Conservation (phyloP, 305 asterid genomes). For the Plantago rigida region DNA sequence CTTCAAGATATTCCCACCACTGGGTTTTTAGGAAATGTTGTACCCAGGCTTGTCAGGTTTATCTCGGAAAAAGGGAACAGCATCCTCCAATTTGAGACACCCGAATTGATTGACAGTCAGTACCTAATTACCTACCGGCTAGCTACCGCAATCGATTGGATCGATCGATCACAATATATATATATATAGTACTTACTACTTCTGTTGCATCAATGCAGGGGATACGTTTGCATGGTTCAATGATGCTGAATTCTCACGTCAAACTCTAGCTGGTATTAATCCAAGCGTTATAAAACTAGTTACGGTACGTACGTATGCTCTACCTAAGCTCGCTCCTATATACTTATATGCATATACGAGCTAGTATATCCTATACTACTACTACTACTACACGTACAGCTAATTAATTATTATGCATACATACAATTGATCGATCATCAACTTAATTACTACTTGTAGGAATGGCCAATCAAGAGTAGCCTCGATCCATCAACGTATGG, state of each 20-base stretch:
- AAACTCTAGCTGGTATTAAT: constrained; percentile 75
- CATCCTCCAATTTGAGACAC: constrained; percentile 51
- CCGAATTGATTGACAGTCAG: constrained; percentile 46
- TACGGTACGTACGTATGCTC: constrained; percentile 31
- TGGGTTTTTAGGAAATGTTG: constrained; percentile 8
- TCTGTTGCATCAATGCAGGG: constrained; percentile 32
- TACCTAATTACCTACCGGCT: too few species aligned
- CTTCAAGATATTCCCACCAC: constrained; percentile 21
- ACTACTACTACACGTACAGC: too few species aligned
- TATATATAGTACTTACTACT: not conserved
- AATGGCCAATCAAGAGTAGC: constrained; percentile 70
- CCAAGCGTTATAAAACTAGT: constrained; percentile 52
- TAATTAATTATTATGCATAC: too few species aligned
- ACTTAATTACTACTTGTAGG: constrained; percentile 29
- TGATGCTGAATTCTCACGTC: constrained; percentile 71
- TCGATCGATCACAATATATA: too few species aligned
- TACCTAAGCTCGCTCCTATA: too few species aligned
- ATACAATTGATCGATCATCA: too few species aligned
- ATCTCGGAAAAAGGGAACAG: constrained; percentile 20
- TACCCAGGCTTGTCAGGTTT: constrained; percentile 42
- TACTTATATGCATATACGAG: too few species aligned
- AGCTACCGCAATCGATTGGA: too few species aligned
- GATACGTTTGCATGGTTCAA: constrained; percentile 66
- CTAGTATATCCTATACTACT: too few species aligned
- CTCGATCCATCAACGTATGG: constrained; percentile 67